These are phyloP conservation scores for Imleria badia DNA, from an alignment of 768 basidiomycete species.

Conservation along the genomic window DNA sequence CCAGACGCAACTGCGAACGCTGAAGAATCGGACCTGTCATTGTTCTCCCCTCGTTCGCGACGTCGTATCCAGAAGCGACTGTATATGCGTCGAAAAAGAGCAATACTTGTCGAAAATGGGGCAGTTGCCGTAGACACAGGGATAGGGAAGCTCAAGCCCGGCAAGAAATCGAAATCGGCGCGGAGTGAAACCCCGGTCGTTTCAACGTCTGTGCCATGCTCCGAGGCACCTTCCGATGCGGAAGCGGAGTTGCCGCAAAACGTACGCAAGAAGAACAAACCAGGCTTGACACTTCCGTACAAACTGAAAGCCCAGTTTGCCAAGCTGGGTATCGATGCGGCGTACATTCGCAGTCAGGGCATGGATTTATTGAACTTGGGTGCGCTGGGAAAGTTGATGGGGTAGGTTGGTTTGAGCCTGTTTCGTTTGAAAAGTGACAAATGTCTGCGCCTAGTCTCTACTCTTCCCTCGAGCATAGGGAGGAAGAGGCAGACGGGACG, in stretches of 20 bases:
- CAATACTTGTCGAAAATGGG: conserved; percentile 41
- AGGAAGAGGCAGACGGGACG: conserved; percentile 20
- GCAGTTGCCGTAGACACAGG: neutral
- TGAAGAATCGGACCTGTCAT: conserved; percentile 17
- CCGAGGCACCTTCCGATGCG: conserved; percentile 7
- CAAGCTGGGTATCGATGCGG: conserved; percentile 44
- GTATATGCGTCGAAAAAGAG: conserved; percentile 72
- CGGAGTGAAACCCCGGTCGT: conserved; percentile 1
- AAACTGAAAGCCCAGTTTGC: conserved; percentile 43
- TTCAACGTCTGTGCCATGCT: conserved; percentile 8
- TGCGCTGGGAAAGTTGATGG: conserved; percentile 39
- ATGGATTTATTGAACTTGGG: conserved; percentile 43
- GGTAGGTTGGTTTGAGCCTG: conserved; percentile 31
- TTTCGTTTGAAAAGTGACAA: neutral
- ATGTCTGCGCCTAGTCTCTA: conserved; percentile 24
- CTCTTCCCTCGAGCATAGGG: conserved; percentile 25
- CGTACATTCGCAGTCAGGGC: conserved; percentile 40
- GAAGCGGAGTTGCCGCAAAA: conserved; percentile 10
- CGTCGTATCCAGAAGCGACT: conserved; percentile 61
- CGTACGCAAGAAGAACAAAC: conserved; percentile 12
- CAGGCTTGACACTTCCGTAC: conserved; percentile 47
- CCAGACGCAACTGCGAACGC: neutral
- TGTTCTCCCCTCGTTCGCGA: conserved; percentile 47
- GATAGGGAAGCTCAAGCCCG: conserved; percentile 39
- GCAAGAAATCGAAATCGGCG: conserved; percentile 22